Base-by-base conservation (phyloP, 495 filamentous ascomycete genomes). In the Trichocladium uniseriatum region DNA sequence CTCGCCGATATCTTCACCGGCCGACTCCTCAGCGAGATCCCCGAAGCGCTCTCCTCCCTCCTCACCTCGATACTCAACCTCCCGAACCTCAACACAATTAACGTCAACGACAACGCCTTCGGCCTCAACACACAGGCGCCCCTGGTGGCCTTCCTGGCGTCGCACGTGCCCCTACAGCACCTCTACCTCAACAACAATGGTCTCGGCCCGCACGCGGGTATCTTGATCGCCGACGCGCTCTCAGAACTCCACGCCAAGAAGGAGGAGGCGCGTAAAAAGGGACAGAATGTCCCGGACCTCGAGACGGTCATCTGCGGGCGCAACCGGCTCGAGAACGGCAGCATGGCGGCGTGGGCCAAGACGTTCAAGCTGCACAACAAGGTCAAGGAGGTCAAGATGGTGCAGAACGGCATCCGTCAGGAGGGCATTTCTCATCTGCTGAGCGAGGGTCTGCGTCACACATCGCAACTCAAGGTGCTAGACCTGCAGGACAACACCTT, bases 401-500 rank as follows among this genome's bases (percentile, higher is more conserved):
- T 92, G 31, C 92, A 97, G 67, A 97, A 98, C 66, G 92, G 94
- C 40, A 98, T 98, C 52, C 79, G 92, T 28, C 87, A 91, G 61
- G 88, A 96, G 68, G 92, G 92, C 50, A 88, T 95, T 57, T 79
- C 80, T 44, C 70, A 79, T 53, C 68, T 98, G 39, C 61, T 98
- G 41, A 79, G 76, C 50, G 73, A 89, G 39, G 92, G 92, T 52
- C 73, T 98, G 35, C 71, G 76, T 43, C 75, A 83, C 53, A 77
- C 84, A 28, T 71, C 61, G 18, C 68, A 69, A 29, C 73, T 98
- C 31, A 66, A 80, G 63, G 75, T 87, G 37, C 64, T 97, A 31
- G 92, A 98, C 75, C 67, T 98, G 55, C 90, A 98, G 69, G 92
- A 98, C 63, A 98, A 98, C 67, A 96, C 92, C 10, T 97, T 97